Base-by-base conservation (phyloP, 2,329 filamentous ascomycete genomes). In the Penicillium decumbens region DNA sequence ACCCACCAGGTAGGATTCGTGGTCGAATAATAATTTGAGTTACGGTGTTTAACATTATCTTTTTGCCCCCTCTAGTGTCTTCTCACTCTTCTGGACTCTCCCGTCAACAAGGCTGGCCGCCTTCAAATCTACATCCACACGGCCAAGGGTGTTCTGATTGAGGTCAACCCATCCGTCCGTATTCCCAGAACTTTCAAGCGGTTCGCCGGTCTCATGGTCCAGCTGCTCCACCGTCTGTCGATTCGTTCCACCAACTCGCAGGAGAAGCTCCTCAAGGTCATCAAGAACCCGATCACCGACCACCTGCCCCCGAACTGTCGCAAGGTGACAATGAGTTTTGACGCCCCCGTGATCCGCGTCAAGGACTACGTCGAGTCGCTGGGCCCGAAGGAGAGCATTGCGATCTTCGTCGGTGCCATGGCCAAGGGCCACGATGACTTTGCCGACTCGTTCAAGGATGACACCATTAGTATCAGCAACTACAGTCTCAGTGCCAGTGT, bases 101-200 rank as follows among this genome's bases (percentile, higher is more conserved):
- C 93, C 41, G 87, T 97, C 80, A 98, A 98, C 81, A 98, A 98
- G 75, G 91, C 92, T 49, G 93, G 93, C 65, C 92, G 85, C 73
- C 84, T 98, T 33, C 93, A 98, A 74, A 97, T 98, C 66, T 98
- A 95, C 76, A 97, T 98, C 58, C 91, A 95, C 72, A 97, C 93
- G 4, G 90, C 92, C 59, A 96, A 95, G 75, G 92, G 93, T 44
- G 92, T 97, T 30, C 79, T 98, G 62, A 98, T 98, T 65, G 90
- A 97, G 75, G 92, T 98, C 59, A 96, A 90, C 66, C 93, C 93
- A n/a, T 91, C 90, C 7, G 93, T 98, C 50, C 89, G 93, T 65
- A 97, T 98, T 59, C 93, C 93, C 43, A 85, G 93, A 72, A 98
- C 93, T 0, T 98, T 98, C 75, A 98, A 98, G 80, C 90, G 93